Evolutionary conservation across 164 flowering plant genomes (phyloP), one percentile per base, ranked within the genome.

Genomic region (Paratinospora sagittata): DNA sequence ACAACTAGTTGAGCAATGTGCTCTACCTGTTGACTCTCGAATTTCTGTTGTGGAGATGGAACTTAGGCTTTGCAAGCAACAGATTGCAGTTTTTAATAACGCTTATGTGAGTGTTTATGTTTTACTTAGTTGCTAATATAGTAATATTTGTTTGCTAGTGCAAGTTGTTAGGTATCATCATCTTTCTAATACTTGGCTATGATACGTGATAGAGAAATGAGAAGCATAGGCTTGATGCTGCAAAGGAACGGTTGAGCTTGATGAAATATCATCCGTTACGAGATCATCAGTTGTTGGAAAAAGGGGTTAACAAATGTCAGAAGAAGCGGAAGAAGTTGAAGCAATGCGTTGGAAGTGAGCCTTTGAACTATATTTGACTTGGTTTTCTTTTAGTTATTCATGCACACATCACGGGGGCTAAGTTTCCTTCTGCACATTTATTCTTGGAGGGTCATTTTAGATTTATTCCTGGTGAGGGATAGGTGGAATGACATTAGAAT

Each of bases 211-310:
- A 91, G 98, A 81, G 60, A 72, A 82, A 76, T 69, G 85, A 82
- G 72, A 85, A 79, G 69, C 70, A 43, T 57, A 87, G 85, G 80
- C 88, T 90, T 70, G 84, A 84, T 26, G 78, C 30, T 36, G 82
- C 87, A 58, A 83, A 84, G 72, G 81, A 86, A 70, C 73, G 79
- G 81, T 75, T 93, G 76, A 75, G 23, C 33, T 80, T 83, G 11
- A 60, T 93, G 80, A 82, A 81, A 58, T 93, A 91, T 81, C 93
- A 93, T 63, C 97, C 98, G 17, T 52, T 90, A 55, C 81, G 74
- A 58, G 84, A 83, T 73, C 72, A 71, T 71, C 62, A 73, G 0
- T 23, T 52, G 23, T 49, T 33, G 0, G 79, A 75, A 55, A 58
- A 61, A 24, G 65, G 30, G 10, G 77, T 43, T 16, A 55, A 57